Percentiles rank a stretch among this genome's conserved stretches.
Evolutionary conservation across 139 green algal species (phyloP).

Genomic region (Diplosphaera chodatii): DNA sequence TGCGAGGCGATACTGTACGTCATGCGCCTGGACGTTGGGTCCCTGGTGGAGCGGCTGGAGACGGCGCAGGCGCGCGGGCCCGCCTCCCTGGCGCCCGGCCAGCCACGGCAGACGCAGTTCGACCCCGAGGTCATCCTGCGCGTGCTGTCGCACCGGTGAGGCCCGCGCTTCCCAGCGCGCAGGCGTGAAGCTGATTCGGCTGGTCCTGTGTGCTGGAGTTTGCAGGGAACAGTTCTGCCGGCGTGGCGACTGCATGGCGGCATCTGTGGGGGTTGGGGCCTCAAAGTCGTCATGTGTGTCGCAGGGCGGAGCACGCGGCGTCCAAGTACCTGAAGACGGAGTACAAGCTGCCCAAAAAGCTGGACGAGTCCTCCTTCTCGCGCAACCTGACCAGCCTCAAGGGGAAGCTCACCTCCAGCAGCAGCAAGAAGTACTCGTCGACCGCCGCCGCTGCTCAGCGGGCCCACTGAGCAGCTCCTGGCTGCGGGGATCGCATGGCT

Average conservation of each 20-base stretch:
- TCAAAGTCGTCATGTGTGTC: neutral
- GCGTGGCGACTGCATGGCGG: no score
- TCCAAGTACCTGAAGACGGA: constrained; percentile 64
- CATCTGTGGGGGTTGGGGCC: no score
- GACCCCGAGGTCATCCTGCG: constrained; percentile 40
- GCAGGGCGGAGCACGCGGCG: constrained; percentile 42
- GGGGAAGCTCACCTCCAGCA: neutral
- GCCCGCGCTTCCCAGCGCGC: no score
- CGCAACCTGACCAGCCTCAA: neutral
- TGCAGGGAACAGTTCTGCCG: no score
- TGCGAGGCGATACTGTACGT: neutral
- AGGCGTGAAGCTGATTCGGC: no score
- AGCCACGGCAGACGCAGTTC: constrained; percentile 1
- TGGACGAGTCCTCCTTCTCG: neutral
- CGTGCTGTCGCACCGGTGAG: constrained; percentile 43
- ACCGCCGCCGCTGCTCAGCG: neutral
- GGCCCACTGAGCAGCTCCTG: neutral
- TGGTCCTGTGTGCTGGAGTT: no score
- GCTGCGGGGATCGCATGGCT: no score
- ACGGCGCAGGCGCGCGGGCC: neutral
- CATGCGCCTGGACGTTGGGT: neutral
- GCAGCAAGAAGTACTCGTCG: neutral
- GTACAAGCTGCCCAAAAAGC: constrained; percentile 32
- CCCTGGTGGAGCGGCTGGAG: neutral
- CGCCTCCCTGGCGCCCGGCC: neutral